A percentile compares a stretch with the other conserved stretches of the same genome.
Conservation (phyloP, 1,284 basidiomycete genomes). For the Trichosporon sp. region DNA sequence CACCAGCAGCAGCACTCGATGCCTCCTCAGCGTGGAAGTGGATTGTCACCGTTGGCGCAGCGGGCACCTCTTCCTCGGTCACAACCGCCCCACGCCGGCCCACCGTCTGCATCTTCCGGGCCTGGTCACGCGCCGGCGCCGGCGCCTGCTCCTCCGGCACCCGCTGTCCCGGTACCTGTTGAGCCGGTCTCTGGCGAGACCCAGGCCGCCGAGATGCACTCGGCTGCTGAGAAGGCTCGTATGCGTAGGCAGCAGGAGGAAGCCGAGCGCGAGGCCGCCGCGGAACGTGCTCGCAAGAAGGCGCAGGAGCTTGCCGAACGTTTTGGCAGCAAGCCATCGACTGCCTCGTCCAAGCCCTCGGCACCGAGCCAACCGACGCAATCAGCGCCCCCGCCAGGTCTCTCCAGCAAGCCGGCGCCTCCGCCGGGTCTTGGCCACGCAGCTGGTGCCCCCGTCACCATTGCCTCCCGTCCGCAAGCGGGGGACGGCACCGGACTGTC, state of each 20-base stretch:
- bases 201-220: slow-evolving; percentile 81
- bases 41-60: neutral
- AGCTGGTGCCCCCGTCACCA: slow-evolving; percentile 11
- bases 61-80: neutral
- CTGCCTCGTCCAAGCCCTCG: slow-evolving; percentile 5
- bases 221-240: slow-evolving; percentile 79
- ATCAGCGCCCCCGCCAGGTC: slow-evolving; percentile 14
- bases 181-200: slow-evolving; percentile 49
- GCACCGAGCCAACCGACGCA: slow-evolving; percentile 1
- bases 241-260: slow-evolving; percentile 70
- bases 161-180: slow-evolving; percentile 4
- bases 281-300: slow-evolving; percentile 77
- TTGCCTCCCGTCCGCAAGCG: slow-evolving; percentile 9
- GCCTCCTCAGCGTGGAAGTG: neutral
- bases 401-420: slow-evolving; percentile 12
- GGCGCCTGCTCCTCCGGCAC: slow-evolving; percentile 29
- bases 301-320: slow-evolving; percentile 77
- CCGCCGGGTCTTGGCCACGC: slow-evolving; percentile 10
- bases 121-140: neutral
- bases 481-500: neutral
- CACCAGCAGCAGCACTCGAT: slow-evolving; percentile 32
- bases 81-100: neutral
- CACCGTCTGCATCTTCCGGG: neutral
- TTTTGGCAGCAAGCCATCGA: slow-evolving; percentile 52
- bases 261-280: slow-evolving; percentile 72